A percentile compares a stretch with the other conserved stretches of the same genome.
phyloP scores from a whole-genome alignment of 768 basidiomycete species.

The Phaeotremella skinneri region DNA sequence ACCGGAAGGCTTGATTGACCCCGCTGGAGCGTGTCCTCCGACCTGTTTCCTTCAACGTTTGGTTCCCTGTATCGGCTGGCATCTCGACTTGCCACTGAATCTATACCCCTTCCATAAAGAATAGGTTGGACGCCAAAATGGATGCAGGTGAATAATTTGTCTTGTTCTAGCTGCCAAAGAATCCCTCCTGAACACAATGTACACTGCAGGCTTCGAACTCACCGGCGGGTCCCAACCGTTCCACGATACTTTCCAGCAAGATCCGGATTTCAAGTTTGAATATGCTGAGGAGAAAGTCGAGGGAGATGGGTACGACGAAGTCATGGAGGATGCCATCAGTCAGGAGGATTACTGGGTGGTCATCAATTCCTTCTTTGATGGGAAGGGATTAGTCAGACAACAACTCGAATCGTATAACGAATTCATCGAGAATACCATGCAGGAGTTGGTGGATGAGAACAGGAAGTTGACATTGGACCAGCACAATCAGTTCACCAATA shows the following conservation, averaged over 20 bases:
- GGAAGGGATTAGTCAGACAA: conserved; percentile 95
- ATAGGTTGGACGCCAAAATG: conserved; percentile 21
- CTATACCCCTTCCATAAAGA: background rate
- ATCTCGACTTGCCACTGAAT: background rate
- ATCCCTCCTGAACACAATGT: background rate
- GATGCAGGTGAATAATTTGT: conserved; percentile 47
- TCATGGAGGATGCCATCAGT: conserved; percentile 24
- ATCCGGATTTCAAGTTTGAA: background rate
- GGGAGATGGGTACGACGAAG: conserved; percentile 25
- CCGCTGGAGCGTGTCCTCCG: background rate
- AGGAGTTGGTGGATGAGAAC: conserved; percentile 96
- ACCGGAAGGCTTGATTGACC: conserved; percentile 5
- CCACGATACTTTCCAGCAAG: background rate
- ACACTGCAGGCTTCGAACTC: background rate
- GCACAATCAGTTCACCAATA: conserved; percentile 90
- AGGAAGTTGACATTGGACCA: conserved; percentile 94
- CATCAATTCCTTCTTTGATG: conserved; percentile 93
- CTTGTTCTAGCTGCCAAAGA: conserved; percentile 5
- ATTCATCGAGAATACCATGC: conserved; percentile 99
- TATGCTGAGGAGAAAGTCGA: conserved; percentile 10
- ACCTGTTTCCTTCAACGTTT: background rate
- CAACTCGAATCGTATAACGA: conserved; percentile 98
- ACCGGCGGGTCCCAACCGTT: background rate
- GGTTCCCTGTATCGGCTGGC: no score
- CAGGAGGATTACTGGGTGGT: conserved; percentile 57